These are phyloP conservation scores for Endocarpon pusillum DNA, from an alignment of 495 filamentous ascomycete genomes.

Conservation along the genomic window DNA sequence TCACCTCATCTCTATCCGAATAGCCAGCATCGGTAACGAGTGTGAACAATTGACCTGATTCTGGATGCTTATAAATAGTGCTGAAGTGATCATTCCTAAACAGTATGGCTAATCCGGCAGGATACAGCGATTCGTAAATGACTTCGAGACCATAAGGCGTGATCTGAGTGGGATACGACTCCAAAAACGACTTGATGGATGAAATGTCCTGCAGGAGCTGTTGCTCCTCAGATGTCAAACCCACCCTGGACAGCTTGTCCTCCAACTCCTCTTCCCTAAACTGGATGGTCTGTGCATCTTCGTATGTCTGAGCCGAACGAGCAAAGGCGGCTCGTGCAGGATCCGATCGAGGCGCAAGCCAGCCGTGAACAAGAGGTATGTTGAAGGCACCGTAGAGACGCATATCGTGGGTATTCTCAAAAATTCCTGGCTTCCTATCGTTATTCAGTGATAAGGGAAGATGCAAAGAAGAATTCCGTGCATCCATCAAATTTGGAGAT, in stretches of 20 bases:
- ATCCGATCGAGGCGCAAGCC: slow-evolving; percentile 55
- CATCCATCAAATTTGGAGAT: slow-evolving; percentile 23
- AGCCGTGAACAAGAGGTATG: slow-evolving; percentile 85
- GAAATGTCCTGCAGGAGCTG: slow-evolving; percentile 59
- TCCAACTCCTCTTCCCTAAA: slow-evolving; percentile 82
- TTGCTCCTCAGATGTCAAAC: slow-evolving; percentile 39
- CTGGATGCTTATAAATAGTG: slow-evolving; percentile 70
- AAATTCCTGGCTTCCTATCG: slow-evolving; percentile 40
- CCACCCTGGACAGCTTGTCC: slow-evolving; percentile 45
- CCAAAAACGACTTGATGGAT: slow-evolving; percentile 65
- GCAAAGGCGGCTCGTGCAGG: slow-evolving; percentile 46
- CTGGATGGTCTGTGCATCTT: slow-evolving; percentile 74
- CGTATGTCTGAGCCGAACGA: slow-evolving; percentile 62
- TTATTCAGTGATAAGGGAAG: slow-evolving; percentile 15
- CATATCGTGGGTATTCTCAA: slow-evolving; percentile 72
- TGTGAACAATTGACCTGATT: slow-evolving; percentile 50
- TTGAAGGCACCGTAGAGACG: slow-evolving; percentile 71
- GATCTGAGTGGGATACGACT: slow-evolving; percentile 66
- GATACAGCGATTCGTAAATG: slow-evolving; percentile 43
- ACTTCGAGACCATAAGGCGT: slow-evolving; percentile 64
- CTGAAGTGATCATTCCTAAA: slow-evolving; percentile 97
- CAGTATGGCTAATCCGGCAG: slow-evolving; percentile 67
- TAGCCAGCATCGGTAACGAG: slow-evolving; percentile 90
- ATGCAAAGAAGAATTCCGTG: slow-evolving; percentile 24
- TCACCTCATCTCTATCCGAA: slow-evolving; percentile 71